These are phyloP conservation scores for Colletotrichum filicis DNA, from an alignment of 2,329 filamentous ascomycete species.

Conservation along the genomic window DNA sequence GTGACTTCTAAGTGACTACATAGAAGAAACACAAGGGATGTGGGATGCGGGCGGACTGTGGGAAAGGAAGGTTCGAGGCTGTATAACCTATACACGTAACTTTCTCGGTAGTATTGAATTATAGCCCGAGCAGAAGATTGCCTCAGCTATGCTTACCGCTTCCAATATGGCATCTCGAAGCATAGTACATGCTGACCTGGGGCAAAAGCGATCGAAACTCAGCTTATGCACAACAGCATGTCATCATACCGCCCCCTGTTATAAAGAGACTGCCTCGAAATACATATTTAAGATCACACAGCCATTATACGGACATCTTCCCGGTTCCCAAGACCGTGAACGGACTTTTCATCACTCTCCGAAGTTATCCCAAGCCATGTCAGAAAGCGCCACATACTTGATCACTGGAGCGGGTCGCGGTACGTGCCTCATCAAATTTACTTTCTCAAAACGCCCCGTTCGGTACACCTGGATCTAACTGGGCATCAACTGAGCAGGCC, in stretches of 20 bases:
- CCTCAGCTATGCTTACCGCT: neutral
- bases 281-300: neutral
- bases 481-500: conserved; percentile 36
- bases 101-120: neutral
- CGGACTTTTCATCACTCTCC: neutral
- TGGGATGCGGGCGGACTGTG: neutral
- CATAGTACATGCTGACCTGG: too few relatives aligned
- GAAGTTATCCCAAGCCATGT: neutral
- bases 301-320: neutral
- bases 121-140: neutral
- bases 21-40: neutral
- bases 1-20: neutral
- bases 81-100: neutral
- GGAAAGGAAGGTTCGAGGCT: neutral
- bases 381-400: neutral
- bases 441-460: neutral
- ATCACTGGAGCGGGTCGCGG: neutral
- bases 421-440: neutral
- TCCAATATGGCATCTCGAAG: too few relatives aligned
- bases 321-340: neutral
- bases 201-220: neutral
- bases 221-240: neutral
- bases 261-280: neutral
- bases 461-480: neutral
- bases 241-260: neutral